Evolutionary conservation across 495 filamentous ascomycete species (phyloP), one percentile per base, ranked within the genome.

Genomic region (Aspergillus asperescens): DNA sequence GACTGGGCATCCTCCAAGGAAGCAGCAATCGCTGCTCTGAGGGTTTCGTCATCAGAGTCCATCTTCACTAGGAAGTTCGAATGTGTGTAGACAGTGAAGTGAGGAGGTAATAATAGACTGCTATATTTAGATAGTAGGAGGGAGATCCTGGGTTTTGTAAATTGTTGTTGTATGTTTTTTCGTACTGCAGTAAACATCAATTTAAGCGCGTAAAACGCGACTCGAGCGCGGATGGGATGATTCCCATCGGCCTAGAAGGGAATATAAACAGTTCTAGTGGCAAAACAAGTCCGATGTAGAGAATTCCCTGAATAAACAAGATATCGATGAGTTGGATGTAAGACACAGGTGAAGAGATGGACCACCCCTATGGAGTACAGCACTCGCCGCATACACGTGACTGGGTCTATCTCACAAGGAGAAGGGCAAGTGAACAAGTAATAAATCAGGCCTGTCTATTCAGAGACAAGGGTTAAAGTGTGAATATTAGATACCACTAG

Each of bases 1-100:
- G 25, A 7, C 5, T 25, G 34, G 81, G 88, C 88, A 64, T 94
- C 89, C 49, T 81, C 77, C 27, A 95, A 65, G 13, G 89, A 94
- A 8, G 88, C 90, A 24, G 87, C 89, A 62, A 95, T 64, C 86
- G 66, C 63, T 20, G 52, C 62, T 54, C 48, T 42, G 10, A 65
- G 39, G 1, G 46, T 59, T 10, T 54, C 42, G 43, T 71, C 66
- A 0, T 57, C 54, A 16, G 50, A 47, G 31, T 47, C 52, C 65
- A 65, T 67, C 23, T 20, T 22, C 18, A 44, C 19, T 23, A 5
- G 3, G 19, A 7, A 24, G 24, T 7, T 27, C 8, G 4, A 24
- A n/a, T 22, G 7, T 15, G 22, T 20, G 6, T 13, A 34, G 34
- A 4, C 13, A 4, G n/a, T 18, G 12, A 27, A 27, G 4, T 43